Evolutionary conservation across 176 grass and related monocot genomes (phyloP).

Genomic region (Carex cristatella): DNA sequence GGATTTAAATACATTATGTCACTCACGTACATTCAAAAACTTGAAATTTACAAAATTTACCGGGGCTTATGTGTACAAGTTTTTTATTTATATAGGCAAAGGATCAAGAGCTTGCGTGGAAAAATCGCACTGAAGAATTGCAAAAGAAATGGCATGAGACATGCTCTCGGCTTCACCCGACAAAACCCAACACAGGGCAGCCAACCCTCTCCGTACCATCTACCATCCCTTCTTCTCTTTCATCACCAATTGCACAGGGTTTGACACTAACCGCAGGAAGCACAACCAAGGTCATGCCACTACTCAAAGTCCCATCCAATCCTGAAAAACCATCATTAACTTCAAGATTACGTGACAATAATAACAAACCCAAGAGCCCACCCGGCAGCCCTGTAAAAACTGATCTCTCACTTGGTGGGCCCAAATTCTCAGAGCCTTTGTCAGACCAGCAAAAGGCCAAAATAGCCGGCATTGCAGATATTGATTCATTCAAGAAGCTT

Average conservation of each 20-base stretch:
- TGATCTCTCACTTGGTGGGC: constrained; percentile 61
- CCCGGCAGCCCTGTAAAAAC: constrained; percentile 82
- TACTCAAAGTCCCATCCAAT: constrained; percentile 40
- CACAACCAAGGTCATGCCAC: constrained; percentile 12
- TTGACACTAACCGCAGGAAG: constrained; percentile 27
- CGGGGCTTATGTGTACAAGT: not conserved
- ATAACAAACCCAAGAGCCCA: constrained; percentile 31
- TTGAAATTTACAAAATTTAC: not conserved
- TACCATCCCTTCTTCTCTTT: not conserved
- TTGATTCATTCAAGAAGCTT: constrained; percentile 84
- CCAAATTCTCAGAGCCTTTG: constrained; percentile 30
- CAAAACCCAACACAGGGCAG: constrained; percentile 12
- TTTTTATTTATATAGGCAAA: constrained; percentile 35
- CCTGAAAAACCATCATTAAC: constrained; percentile 30
- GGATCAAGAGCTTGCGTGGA: constrained; percentile 55
- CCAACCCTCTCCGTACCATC: constrained; percentile 33
- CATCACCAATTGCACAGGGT: constrained; percentile 23
- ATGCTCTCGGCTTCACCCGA: constrained; percentile 39
- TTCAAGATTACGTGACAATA: constrained; percentile 25
- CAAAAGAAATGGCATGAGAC: constrained; percentile 74
- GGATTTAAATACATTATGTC: not conserved
- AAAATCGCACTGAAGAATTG: constrained; percentile 50
- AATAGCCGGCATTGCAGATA: constrained; percentile 65
- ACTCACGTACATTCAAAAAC: not conserved
- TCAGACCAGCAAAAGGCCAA: constrained; percentile 63